Base-by-base conservation (phyloP, 768 basidiomycete species). In the Termitomyces sp. region DNA sequence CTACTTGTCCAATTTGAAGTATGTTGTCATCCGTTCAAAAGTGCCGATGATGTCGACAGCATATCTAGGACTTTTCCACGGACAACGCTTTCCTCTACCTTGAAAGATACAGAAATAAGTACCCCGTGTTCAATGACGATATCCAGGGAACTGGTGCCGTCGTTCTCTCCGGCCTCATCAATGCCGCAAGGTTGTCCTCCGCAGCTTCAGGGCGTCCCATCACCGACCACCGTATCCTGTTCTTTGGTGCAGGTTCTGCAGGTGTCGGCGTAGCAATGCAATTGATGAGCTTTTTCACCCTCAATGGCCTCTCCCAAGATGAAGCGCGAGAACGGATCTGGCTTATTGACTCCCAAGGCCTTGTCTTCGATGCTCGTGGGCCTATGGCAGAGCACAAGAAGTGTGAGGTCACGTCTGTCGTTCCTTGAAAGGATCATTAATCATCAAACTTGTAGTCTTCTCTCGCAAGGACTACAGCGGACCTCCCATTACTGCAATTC, bases 221-320 rank as follows among this genome's bases (percentile, higher is more conserved):
- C 44, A 76, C 78, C 38, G 84, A 87, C 35, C 95, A 96, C 69
- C 85, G 87, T 42, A 92, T 97, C 68, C 84, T 96, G 46, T 96
- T 98, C 82, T 88, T 93, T 58, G 96, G 96, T 18, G 93, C 95
- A 4, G 96, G 96, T 6, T 91, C 89, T 28, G 92, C 93, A 2
- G 95, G 94, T 63, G 91, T 97, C 57, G 96, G 95, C 50, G 95
- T 98, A 49, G 95, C 90, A 60, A 87, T 84, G 76, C 94, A 96
- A 72, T 77, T 93, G 55, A 84, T 88, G 79, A 91, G 89, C 73
- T 96, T 95, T 82, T 94, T 95, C 81, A 92, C 84, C 40, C 75
- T 92, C 63, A 81, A 89, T 66, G 92, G 94, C 28, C 71, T 95
- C 69, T 82, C 84, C 5, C 80, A 85, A 66, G 85, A 94, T 63